Evolutionary conservation across 257 asterid species (phyloP), one percentile per base, ranked within the genome.

Genomic region (Lycium barbarum): DNA sequence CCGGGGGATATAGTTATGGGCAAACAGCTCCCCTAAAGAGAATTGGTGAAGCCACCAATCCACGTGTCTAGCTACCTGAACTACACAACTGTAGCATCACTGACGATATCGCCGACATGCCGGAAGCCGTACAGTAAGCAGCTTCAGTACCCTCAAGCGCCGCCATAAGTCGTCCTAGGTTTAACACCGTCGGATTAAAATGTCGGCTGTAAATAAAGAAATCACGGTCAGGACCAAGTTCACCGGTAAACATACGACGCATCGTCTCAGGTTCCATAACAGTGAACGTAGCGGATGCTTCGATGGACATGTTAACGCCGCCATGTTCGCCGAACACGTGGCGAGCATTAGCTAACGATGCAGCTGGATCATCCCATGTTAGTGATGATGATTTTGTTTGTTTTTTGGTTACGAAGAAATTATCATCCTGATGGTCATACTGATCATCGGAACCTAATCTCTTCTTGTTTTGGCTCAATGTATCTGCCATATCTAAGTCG

Each of bases 241-340:
- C 98, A 1, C 99, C 99, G 83, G 92, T 35, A 88, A 96, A 96
- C 98, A 96, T 95, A 36, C 98, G 94, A 47, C 94, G 84, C 96
- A 96, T 91, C 67, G 97, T 95, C 26, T 96, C 98, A 0, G 98
- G 91, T 84, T 95, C 99, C 98, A 95, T 95, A 49, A 96, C 99
- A 36, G 99, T 96, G 93, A 96, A 96, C 83, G 99, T 93, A 84
- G 98, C 98, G 73, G 99, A 96, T 33, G 99, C 97, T 88, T 96
- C 99, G 86, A 96, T 96, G 36, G 98, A 96, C 99, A 96, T 93
- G 94, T 95, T 95, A 1, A 96, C 98, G 58, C 99, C 99, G 63
- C 99, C 99, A 82, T 96, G 99, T 90, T 96, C 98, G 79, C 99
- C 98, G 91, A 95, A 95, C 70, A 93, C 98, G 93, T 95, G 99